phyloP scores from a whole-genome alignment of 257 asterid species.

The Capsicum rhomboideum region DNA sequence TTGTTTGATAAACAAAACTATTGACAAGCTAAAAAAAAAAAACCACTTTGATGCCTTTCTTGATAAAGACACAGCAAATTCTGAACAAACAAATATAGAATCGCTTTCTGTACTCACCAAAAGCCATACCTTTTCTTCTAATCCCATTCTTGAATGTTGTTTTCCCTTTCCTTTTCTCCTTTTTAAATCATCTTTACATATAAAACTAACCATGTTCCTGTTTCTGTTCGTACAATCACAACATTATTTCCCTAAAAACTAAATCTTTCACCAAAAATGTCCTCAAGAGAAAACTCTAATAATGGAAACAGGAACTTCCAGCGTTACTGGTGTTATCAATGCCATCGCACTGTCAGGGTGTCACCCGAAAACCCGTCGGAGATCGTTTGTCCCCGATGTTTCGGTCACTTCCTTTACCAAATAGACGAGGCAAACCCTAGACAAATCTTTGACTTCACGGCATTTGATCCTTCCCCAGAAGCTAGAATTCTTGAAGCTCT shows the following conservation, averaged over 20 bases:
- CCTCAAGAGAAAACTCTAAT: not conserved
- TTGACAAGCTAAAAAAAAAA: not conserved
- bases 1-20: not conserved
- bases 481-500: conserved; percentile 67
- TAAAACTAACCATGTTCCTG: not conserved
- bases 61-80: conserved; percentile 18
- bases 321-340: conserved; percentile 78
- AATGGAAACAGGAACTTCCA: conserved; percentile 27
- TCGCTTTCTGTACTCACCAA: conserved; percentile 19
- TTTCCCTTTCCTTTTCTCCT: not conserved
- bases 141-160: not conserved
- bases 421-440: conserved; percentile 35
- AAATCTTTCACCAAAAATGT: not conserved
- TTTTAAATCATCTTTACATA: not conserved
- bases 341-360: conserved; percentile 55
- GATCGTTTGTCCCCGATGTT: conserved; percentile 63
- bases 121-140: conserved; percentile 39
- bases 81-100: conserved; percentile 15
- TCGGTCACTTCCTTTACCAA: conserved; percentile 48
- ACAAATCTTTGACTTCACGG: conserved; percentile 42
- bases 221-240: not conserved
- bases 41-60: conserved; percentile 19
- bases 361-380: conserved; percentile 28
- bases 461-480: conserved; percentile 68
- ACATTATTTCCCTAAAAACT: not conserved